Base-by-base conservation (phyloP, 768 basidiomycete genomes). In the Tulasnella sp. region DNA sequence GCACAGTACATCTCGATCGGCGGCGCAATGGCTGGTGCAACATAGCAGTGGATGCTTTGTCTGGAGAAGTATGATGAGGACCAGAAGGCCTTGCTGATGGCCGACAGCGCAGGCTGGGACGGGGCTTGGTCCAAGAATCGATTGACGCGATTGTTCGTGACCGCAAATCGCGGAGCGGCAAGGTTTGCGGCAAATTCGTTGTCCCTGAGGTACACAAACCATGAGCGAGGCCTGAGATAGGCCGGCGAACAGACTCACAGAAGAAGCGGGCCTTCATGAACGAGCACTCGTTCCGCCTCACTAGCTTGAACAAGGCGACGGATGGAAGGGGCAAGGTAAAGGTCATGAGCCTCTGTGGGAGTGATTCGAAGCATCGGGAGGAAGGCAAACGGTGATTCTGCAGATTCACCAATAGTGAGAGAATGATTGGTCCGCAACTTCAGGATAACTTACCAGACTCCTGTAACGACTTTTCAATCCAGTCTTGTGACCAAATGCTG, bases 401-500 rank as follows among this genome's bases (percentile, higher is more conserved):
- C 3, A 48, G 23, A 20, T n/a, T 26, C 13, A 51, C 23, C n/a
- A n/a, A 51, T 29, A 18, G 26, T 29, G 18, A 77, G 75, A n/a
- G 51, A 39, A 71, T 35, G 46, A 70, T 35, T 35, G 4, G 4
- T 13, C 0, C 13, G 26, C 5, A 40, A 74, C 13, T 77, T 46
- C 7, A 11, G 75, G 15, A 29, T 29, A 10, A 80, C 88, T 80
- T 82, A 92, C 93, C 87, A 83, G 89, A 86, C n/a, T 91, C 87
- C 69, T 88, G 86, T 26, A 94, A 82, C 5, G 94, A 95, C 46
- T 84, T 86, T 78, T 91, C 86, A 57, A 98, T 91, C 88, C 92
- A 90, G 80, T 94, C 93, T 0, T 91, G 88, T 0, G 90, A 88
- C 97, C 98, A 99, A 77, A 99, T 96, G 83, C 92, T 95, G 85